Conservation (phyloP, 176 grass and related monocot genomes). For the Carex kokanica region DNA sequence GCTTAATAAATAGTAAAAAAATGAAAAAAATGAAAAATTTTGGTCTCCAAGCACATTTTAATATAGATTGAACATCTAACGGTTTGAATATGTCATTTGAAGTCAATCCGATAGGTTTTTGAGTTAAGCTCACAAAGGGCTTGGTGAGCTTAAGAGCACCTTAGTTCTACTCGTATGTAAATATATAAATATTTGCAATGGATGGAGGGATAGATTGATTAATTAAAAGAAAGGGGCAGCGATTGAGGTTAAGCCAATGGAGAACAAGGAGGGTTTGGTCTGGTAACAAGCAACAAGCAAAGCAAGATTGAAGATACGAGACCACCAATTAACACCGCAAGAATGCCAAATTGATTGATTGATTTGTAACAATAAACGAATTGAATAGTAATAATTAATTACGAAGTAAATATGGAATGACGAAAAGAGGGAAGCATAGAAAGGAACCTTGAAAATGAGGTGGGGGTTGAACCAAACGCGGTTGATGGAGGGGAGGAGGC, state of each 20-base stretch:
- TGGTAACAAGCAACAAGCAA: conserved; percentile 3
- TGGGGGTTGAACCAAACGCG: conserved; percentile 69
- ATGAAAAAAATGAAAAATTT: too few species aligned
- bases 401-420: background rate
- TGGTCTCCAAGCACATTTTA: too few species aligned
- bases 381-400: background rate
- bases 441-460: conserved; percentile 72
- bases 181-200: too few species aligned
- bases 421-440: background rate
- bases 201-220: background rate
- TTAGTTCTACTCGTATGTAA: too few species aligned
- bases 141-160: too few species aligned
- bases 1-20: too few species aligned
- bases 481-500: conserved; percentile 58
- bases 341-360: background rate
- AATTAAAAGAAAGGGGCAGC: background rate
- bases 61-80: too few species aligned
- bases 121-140: too few species aligned
- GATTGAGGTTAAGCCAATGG: background rate
- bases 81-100: too few species aligned
- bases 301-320: background rate
- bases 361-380: background rate
- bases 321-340: background rate
- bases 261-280: background rate
- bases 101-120: too few species aligned